These are phyloP conservation scores for Coemansia umbellata DNA, from an alignment of 192 early-diverging fungal genomes.

Conservation along the genomic window DNA sequence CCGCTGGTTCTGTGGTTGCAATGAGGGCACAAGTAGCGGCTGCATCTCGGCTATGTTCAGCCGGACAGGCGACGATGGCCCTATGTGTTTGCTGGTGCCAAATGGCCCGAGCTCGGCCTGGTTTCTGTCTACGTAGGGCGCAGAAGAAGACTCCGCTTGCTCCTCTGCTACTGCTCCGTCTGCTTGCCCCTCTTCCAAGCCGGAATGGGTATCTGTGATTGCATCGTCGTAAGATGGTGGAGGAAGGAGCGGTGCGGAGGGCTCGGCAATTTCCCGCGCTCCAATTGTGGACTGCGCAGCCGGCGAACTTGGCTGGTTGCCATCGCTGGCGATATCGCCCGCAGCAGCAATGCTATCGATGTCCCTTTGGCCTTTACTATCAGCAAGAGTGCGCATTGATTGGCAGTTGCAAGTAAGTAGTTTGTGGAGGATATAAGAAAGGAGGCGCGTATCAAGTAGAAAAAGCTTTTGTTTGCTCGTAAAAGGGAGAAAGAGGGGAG, in stretches of 20 bases:
- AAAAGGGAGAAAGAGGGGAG: too few species aligned
- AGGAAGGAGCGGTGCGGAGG: slow-evolving; percentile 25
- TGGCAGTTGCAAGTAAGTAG: too few species aligned
- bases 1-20: neutral
- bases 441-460: too few species aligned
- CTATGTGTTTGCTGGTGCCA: slow-evolving; percentile 1
- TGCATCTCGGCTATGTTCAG: neutral
- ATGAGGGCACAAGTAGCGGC: neutral
- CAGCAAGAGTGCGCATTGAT: too few species aligned
- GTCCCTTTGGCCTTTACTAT: too few species aligned
- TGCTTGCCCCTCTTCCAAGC: neutral
- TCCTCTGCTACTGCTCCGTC: neutral
- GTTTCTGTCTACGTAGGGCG: neutral
- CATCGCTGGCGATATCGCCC: too few species aligned
- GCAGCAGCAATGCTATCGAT: too few species aligned
- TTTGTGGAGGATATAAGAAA: too few species aligned
- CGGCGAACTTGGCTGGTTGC: too few species aligned
- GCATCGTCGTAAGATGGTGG: slow-evolving; percentile 48
- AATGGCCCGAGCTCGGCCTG: slow-evolving; percentile 10
- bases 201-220: slow-evolving; percentile 10
- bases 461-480: too few species aligned
- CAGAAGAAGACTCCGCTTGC: too few species aligned
- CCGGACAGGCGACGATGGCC: neutral
- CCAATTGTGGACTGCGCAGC: too few species aligned
- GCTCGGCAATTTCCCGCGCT: neutral